Evolutionary conservation across 441 rosid genomes (phyloP).

Genomic region (Monsonia emarginata): DNA sequence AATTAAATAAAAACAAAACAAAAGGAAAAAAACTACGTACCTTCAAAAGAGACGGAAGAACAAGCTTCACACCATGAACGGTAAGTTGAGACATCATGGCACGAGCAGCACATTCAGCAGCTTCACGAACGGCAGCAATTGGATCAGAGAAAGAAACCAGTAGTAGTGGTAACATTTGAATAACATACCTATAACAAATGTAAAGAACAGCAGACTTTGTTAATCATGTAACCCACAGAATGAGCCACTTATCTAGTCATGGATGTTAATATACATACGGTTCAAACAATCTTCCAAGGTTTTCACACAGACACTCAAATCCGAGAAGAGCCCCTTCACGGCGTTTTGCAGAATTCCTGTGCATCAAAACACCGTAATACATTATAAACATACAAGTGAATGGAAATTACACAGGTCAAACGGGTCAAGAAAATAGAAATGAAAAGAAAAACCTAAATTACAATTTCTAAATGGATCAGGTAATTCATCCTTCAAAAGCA

Average conservation of each 20-base stretch:
- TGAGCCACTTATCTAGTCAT: neutral
- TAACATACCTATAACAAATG: constrained; percentile 62
- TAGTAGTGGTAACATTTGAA: constrained; percentile 86
- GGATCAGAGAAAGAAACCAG: constrained; percentile 97
- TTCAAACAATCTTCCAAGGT: constrained; percentile 87
- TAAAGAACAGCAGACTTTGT: neutral
- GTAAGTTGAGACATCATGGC: constrained; percentile 99
- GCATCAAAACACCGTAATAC: constrained; percentile 12
- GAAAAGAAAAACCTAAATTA: neutral
- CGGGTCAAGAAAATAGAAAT: neutral
- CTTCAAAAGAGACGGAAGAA: constrained; percentile 91
- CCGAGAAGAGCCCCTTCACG: constrained; percentile 97
- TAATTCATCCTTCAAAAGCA: neutral
- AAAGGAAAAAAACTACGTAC: constrained; percentile 23
- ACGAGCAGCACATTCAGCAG: constrained; percentile 97
- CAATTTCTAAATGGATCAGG: neutral
- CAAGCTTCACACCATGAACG: constrained; percentile 91
- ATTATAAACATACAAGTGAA: neutral
- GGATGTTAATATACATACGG: constrained; percentile 48
- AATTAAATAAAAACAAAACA: neutral
- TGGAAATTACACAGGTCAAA: neutral
- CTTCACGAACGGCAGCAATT: constrained; percentile 98
- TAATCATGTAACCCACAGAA: neutral
- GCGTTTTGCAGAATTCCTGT: constrained; percentile 76
- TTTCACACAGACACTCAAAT: constrained; percentile 97